Base-by-base conservation (phyloP, 2,329 filamentous ascomycete species). In the Cucurbitaria berberidis region DNA sequence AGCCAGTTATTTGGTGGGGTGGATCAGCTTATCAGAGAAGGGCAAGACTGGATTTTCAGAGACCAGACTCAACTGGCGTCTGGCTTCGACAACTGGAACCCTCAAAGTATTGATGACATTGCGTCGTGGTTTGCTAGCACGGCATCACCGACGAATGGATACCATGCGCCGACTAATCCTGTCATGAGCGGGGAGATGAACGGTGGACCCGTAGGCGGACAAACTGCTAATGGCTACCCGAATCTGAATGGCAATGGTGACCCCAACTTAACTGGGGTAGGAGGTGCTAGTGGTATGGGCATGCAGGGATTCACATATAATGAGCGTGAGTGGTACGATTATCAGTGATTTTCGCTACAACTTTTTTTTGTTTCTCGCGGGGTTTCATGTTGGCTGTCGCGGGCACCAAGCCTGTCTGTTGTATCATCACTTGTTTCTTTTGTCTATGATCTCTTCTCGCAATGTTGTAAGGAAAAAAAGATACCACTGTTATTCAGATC, bases 41-140 rank as follows among this genome's bases (percentile, higher is more conserved):
- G 82, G 42, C 84, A 87, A 55, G 83, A 88, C 61, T 78, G 76
- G 76, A 87, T 85, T 79, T 78, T 86, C 48, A 77, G 81, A 30
- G 86, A 89, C 63, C 85, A 89, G 62, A 81, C 78, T 16, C 82
- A 83, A 44, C 73, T 89, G 3, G 85, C 83, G 0, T 70, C 82
- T 3, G 86, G 86, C 1, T 84, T 89, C 57, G 86, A 83, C 22
- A 86, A 86, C 48, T 89, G 86, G 86, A 76, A 76, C 48, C 48
- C 51, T 1, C 55, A 68, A 16, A 61, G 51, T 1, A 57, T 67
- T 15, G 69, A 68, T 2, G 70, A 74, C 38, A 63, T 73, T n/a
- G 66, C 65, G 15, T 64, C 57, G 9, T 68, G 70, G 69, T 70
- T 68, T 39, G 64, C 56, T 3, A 59, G 56, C 15, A 59, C 55